Evolutionary conservation across 768 basidiomycete genomes (phyloP).

Genomic region (Galerina marginata): DNA sequence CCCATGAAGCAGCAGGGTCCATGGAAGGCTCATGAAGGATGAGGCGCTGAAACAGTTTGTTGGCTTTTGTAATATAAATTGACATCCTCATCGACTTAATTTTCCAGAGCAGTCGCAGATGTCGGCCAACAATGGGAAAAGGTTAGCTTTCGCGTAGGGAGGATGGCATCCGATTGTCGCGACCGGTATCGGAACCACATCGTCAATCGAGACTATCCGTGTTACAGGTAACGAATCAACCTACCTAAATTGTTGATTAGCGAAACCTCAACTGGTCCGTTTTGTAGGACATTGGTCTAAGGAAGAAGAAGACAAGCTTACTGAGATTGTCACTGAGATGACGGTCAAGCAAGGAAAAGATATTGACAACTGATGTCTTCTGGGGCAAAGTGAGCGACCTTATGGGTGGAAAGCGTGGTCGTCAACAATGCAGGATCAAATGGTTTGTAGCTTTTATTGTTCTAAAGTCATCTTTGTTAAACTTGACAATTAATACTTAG

Average conservation of each 20-base stretch:
- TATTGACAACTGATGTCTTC: conserved; percentile 79
- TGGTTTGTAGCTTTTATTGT: conserved; percentile 51
- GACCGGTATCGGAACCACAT: conserved; percentile 89
- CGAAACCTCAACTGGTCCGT: background rate
- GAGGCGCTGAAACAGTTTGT: conserved; percentile 63
- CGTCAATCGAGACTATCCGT: conserved; percentile 67
- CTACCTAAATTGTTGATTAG: background rate
- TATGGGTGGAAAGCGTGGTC: conserved; percentile 77
- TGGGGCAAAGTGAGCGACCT: conserved; percentile 79
- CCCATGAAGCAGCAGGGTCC: conserved; percentile 72
- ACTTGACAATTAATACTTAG: conserved; percentile 36
- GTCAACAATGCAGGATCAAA: conserved; percentile 89
- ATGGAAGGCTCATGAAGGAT: conserved; percentile 78
- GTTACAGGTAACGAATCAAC: conserved; percentile 49
- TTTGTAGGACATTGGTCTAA: conserved; percentile 70
- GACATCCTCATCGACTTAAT: background rate
- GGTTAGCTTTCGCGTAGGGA: conserved; percentile 69
- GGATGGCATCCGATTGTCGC: conserved; percentile 81
- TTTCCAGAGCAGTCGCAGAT: conserved; percentile 65
- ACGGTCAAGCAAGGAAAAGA: conserved; percentile 75
- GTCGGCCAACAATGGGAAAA: conserved; percentile 85
- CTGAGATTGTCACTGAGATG: conserved; percentile 75
- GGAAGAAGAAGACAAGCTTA: conserved; percentile 79
- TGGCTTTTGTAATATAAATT: background rate
- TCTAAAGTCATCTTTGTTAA: background rate